phyloP scores from a whole-genome alignment of 331 rosid genomes.

The Quercus lobata region DNA sequence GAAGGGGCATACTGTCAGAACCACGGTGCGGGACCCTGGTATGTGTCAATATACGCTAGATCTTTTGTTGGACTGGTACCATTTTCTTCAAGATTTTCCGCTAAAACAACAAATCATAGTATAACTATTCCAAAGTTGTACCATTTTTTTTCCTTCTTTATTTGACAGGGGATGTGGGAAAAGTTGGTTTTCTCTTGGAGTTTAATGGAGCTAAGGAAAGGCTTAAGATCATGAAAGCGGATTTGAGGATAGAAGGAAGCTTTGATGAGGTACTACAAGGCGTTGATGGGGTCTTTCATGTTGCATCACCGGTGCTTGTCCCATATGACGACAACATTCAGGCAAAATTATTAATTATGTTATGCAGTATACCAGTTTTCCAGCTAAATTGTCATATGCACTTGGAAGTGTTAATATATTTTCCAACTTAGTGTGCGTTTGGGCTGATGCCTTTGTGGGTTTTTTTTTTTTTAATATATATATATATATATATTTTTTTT shows the following conservation, averaged over 20 bases:
- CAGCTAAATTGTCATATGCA: too few relatives aligned
- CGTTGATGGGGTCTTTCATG: conserved; percentile 81
- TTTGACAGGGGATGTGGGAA: conserved; percentile 41
- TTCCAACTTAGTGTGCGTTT: too few relatives aligned
- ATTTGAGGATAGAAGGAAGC: conserved; percentile 61
- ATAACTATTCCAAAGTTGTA: too few relatives aligned
- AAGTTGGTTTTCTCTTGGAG: conserved; percentile 58
- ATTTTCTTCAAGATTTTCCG: too few relatives aligned
- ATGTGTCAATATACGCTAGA: neutral
- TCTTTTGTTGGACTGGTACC: too few relatives aligned
- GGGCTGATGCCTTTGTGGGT: too few relatives aligned
- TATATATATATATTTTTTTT: too few relatives aligned
- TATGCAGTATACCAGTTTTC: neutral
- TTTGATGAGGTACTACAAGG: conserved; percentile 66
- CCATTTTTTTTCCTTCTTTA: neutral
- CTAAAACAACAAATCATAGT: too few relatives aligned
- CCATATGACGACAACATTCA: conserved; percentile 52
- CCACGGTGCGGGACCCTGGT: conserved; percentile 78
- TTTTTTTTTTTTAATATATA: too few relatives aligned
- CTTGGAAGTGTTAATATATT: too few relatives aligned
- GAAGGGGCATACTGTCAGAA: conserved; percentile 60
- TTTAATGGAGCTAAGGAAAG: conserved; percentile 64
- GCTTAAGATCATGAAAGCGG: conserved; percentile 61
- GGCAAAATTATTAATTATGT: conserved; percentile 24
- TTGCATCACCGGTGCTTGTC: conserved; percentile 73